Evolutionary conservation across 164 flowering plant genomes (phyloP), one percentile per base, ranked within the genome.

Genomic region (Buxus sempervirens): DNA sequence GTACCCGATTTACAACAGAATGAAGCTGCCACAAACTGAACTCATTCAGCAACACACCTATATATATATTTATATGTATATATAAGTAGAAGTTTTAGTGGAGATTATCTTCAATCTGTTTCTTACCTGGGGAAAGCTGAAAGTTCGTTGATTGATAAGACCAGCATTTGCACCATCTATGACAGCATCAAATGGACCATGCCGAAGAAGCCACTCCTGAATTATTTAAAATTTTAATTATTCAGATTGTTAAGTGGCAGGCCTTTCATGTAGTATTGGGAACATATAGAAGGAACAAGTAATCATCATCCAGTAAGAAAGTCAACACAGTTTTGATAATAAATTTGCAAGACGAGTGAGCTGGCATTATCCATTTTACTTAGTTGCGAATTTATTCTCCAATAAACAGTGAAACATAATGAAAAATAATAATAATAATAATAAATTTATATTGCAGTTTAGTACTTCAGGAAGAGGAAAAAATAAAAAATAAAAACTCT

Each of bases 171-270:
- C 99, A 70, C 92, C 99, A 80, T 96, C 99, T 71, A 96, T 63
- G 25, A 96, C 91, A 53, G 97, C 96, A 74, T 96, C 99, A 83
- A 88, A 96, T 62, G 99, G 99, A 70, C 98, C 98, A 84, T 84
- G 81, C 48, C 38, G 41, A 70, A 72, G 71, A 73, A 96, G 90
- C 99, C 99, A 96, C 38, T 84, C 90, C 98, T 96, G 85, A n/a
- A 85, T 65, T 54, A 78, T 57, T 75, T 70, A 53, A 72, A 59
- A 54, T 66, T 62, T 59, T 63, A 70, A 54, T 76, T 63, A 80
- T 71, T 64, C 57, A 71, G 21, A 45, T 59, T 62, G 28, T 38
- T n/a, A 70, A 74, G 32, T 42, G 51, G 70, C 49, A 64, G 49
- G 26, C 60, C 61, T 23, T 60, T 14, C 24, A 51, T 59, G 28